phyloP scores from a whole-genome alignment of 148 eudicot species.

The Pouteria glomerata region DNA sequence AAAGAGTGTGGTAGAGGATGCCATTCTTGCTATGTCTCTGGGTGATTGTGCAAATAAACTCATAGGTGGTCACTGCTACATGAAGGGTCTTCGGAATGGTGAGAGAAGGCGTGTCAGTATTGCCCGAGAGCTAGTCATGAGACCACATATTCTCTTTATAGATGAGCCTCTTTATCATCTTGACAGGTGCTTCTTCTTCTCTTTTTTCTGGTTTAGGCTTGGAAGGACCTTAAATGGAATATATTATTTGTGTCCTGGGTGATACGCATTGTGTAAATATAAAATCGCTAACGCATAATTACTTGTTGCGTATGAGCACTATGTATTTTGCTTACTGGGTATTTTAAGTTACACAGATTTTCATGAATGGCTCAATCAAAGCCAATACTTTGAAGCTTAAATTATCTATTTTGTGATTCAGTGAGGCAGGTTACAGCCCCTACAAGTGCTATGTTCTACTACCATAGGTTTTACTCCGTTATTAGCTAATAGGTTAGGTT shows the following conservation, averaged over 20 bases:
- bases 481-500: constrained; percentile 2
- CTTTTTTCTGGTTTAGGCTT: background rate
- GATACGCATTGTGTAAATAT: background rate
- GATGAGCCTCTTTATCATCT: constrained; percentile 99
- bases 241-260: background rate
- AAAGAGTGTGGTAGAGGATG: constrained; percentile 86
- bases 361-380: background rate
- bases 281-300: background rate
- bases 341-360: background rate
- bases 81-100: constrained; percentile 94
- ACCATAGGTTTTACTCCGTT: constrained; percentile 6
- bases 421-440: constrained; percentile 4
- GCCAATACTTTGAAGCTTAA: background rate
- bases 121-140: constrained; percentile 95
- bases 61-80: constrained; percentile 92
- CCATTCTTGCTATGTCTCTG: constrained; percentile 84
- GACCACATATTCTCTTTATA: constrained; percentile 82
- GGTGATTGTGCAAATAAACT: constrained; percentile 89
- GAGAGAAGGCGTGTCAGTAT: constrained; percentile 93
- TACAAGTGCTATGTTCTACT: background rate
- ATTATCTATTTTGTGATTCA: background rate
- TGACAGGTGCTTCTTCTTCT: constrained; percentile 53
- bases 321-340: background rate
- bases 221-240: background rate
- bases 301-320: background rate